Evolutionary conservation across 306 rosid species (phyloP), one percentile per base, ranked within the genome.

Genomic region (Sicyos edulis): DNA sequence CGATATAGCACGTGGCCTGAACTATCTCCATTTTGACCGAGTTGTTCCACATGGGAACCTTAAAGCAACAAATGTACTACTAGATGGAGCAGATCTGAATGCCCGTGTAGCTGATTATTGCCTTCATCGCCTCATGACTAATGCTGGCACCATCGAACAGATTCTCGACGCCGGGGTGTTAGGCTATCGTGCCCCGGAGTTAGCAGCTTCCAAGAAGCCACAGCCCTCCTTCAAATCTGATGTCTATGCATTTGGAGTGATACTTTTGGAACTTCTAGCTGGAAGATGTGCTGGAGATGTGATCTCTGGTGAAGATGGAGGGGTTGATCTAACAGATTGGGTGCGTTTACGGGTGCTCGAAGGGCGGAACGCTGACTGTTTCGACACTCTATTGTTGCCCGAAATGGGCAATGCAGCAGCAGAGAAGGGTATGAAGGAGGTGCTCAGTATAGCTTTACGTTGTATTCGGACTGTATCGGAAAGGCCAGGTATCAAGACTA

Each of bases 231-330:
- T 95, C 82, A 95, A 95, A 80, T 95, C 99, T 8, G 99, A 95
- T 74, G 92, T 95, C 34, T 95, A 87, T 71, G 99, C 99, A 52
- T 95, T 91, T 65, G 99, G 99, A 65, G 97, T 95, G 80, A 83
- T 91, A 68, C 79, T 91, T 32, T 76, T 87, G 82, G 99, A 95
- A 57, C 97, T 95, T 77, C 72, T 95, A 69, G 85, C 95, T 8
- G 99, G 97, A 87, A 91, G 95, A 76, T 91, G 97, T 62, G 97
- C 99, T 22, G 99, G 97, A 7, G 97, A 93, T 84, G 97, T 91
- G 80, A 84, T 93, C 19, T 85, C 96, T 0, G 88, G 95, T 14
- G 95, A 86, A 62, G 97, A 85, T 6, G 96, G 95, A 24, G 91
- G 95, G 32, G 92, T 84, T 50, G 96, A 95, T 83, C 71, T 95